A percentile compares a stretch with the other conserved stretches of the same genome.
Evolutionary conservation across 768 basidiomycete species (phyloP).

Genomic region (Hirschioporus abietinus): DNA sequence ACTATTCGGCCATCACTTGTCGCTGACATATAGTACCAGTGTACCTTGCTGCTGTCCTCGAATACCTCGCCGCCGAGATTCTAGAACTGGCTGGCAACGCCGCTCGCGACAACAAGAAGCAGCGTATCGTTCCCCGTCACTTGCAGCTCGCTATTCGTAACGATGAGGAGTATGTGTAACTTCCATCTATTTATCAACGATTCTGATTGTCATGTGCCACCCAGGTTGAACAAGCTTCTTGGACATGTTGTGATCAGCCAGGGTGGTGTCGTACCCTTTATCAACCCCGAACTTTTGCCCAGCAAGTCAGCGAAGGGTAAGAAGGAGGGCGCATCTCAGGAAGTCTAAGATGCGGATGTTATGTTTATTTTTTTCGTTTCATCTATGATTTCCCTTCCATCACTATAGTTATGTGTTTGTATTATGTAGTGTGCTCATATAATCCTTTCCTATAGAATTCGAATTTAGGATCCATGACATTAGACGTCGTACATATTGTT

Average conservation of each 20-base stretch:
- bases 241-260: constrained; percentile 66
- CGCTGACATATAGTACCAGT: constrained; percentile 34
- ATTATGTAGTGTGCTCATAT: not conserved
- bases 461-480: not conserved
- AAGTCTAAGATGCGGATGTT: constrained; percentile 10
- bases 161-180: constrained; percentile 55
- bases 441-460: not conserved
- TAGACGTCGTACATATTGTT: not conserved
- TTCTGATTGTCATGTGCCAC: constrained; percentile 5
- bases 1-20: not conserved
- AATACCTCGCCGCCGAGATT: constrained; percentile 84
- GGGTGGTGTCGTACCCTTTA: constrained; percentile 69
- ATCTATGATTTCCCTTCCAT: not conserved
- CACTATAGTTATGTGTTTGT: not conserved
- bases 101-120: constrained; percentile 78
- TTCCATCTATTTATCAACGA: not conserved
- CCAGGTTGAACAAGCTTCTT: constrained; percentile 51
- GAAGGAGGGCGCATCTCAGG: constrained; percentile 14
- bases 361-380: not conserved
- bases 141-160: constrained; percentile 72
- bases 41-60: constrained; percentile 80
- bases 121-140: constrained; percentile 77
- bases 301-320: constrained; percentile 21
- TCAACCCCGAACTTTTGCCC: constrained; percentile 40
- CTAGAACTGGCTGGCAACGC: constrained; percentile 80